Evolutionary conservation across 495 filamentous ascomycete species (phyloP), one percentile per base, ranked within the genome.

Genomic region (Talaromyces thailandensis): DNA sequence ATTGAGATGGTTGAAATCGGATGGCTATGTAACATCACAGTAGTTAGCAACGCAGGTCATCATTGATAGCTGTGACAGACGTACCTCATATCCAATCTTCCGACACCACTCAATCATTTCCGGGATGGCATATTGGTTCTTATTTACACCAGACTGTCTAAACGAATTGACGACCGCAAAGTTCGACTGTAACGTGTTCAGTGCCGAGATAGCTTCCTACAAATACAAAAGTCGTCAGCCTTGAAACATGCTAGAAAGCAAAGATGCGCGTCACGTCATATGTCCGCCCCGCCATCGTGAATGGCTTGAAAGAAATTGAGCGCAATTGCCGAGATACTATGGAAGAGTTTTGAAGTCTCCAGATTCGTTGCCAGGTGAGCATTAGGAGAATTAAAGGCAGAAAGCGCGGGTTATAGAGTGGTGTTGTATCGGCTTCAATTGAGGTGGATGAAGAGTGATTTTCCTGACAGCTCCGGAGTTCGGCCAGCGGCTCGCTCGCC

Each of bases 171-270:
- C 82, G 52, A 90, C 80, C 48, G 86, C 81, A 71, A 86, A 92
- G 62, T 96, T 96, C 18, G 89, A 90, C 69, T 98, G 94, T 35
- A 96, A 80, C 18, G 90, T 86, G 70, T 98, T 98, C 71, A 98
- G 86, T 26, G 90, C 83, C 60, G 87, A 79, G 63, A 98, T 84
- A 18, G 94, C 94, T 75, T 90, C 90, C 77, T 80, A 50, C 8
- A 28, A 28, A 6, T n/a, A 7, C 24, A 55, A 29, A 26, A 9
- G 1, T 45, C n/a, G 37, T 59, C 16, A 43, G 56, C 37, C 56
- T 6, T 6, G n/a, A 1, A 14, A 35, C 11, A 12, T 35, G 8
- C 18, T 0, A 35, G 25, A 12, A 9, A 2, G 9, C 4, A 21
- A n/a, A 28, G 21, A 55, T 26, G 26, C 12, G 24, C 14, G 43